A percentile compares a stretch with the other conserved stretches of the same genome.
Evolutionary conservation across 2,329 filamentous ascomycete species (phyloP).

Genomic region (Fusarium musae): DNA sequence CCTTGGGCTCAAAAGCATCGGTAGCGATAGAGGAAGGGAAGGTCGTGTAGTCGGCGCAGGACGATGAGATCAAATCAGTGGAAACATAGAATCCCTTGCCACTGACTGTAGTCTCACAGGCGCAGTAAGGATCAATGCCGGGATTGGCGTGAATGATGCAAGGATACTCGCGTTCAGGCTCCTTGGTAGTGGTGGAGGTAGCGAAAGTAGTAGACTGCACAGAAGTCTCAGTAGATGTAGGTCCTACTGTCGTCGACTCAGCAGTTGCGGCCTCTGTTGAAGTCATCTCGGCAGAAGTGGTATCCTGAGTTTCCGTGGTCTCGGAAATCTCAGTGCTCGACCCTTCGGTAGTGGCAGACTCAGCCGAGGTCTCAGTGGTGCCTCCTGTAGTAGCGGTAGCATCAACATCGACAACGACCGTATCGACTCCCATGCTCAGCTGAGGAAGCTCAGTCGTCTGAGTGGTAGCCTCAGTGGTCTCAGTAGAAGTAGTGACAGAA

Average conservation of each 20-base stretch:
- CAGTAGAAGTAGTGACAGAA: neutral
- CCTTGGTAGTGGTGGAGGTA: neutral
- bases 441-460: neutral
- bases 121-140: neutral
- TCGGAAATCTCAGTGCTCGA: neutral
- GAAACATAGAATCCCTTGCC: neutral
- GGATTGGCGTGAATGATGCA: constrained; percentile 7
- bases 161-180: constrained; percentile 1
- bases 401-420: neutral
- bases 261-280: neutral
- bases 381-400: neutral
- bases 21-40: constrained; percentile 16
- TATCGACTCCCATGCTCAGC: neutral
- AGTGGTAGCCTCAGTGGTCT: neutral
- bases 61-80: neutral
- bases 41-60: neutral
- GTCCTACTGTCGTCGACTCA: neutral
- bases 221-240: neutral
- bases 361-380: neutral
- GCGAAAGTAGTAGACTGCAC: neutral
- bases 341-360: neutral
- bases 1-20: neutral
- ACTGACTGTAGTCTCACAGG: constrained; percentile 4
- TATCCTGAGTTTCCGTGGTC: neutral
- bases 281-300: neutral